A percentile compares a stretch with the other conserved stretches of the same genome.
Evolutionary conservation across 106 monocot species (phyloP).

Genomic region (Xerophyta viscosa): DNA sequence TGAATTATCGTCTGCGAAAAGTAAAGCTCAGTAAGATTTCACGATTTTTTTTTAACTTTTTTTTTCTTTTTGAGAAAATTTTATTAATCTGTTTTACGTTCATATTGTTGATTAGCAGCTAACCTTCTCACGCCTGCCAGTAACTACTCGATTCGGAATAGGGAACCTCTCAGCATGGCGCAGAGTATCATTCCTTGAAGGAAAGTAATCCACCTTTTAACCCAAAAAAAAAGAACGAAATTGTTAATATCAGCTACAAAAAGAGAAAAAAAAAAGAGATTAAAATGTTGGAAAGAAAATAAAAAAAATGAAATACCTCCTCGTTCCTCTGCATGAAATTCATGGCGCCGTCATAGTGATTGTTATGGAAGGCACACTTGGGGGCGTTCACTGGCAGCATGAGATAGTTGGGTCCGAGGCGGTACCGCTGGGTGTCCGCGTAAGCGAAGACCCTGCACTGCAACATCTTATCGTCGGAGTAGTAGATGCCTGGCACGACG

Average conservation of each 20-base stretch:
- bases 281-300: background rate
- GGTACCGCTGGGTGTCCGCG: slow-evolving; percentile 75
- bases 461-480: slow-evolving; percentile 89
- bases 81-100: no score
- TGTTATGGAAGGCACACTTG: slow-evolving; percentile 70
- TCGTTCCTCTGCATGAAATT: slow-evolving; percentile 79
- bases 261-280: background rate
- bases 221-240: background rate
- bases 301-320: slow-evolving; percentile 31
- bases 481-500: slow-evolving; percentile 75
- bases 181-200: slow-evolving; percentile 44
- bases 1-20: slow-evolving; percentile 23
- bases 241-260: background rate
- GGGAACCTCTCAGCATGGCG: slow-evolving; percentile 44
- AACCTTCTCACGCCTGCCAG: slow-evolving; percentile 61
- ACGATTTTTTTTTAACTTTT: no score
- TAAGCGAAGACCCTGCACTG: slow-evolving; percentile 71
- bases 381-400: slow-evolving; percentile 81
- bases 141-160: slow-evolving; percentile 26
- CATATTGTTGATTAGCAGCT: background rate
- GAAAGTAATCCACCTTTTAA: slow-evolving; percentile 63
- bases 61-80: no score
- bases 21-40: no score
- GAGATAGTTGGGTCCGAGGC: slow-evolving; percentile 81
- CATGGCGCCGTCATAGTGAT: slow-evolving; percentile 79